Evolutionary conservation across 306 rosid species (phyloP).

Genomic region (Acacia crassicarpa): DNA sequence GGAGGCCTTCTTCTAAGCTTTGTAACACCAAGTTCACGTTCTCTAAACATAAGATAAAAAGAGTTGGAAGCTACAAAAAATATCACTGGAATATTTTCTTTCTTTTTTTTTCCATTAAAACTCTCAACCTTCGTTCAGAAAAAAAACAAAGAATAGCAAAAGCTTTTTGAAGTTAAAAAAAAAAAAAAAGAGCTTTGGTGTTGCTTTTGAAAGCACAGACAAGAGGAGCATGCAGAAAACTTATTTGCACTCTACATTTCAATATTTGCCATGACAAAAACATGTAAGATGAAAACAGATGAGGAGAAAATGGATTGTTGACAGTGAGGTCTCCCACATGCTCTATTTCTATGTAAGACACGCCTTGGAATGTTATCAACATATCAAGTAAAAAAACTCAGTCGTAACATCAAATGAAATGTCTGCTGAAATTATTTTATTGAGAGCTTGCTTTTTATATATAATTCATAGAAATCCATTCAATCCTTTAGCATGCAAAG

Average conservation of each 20-base stretch:
- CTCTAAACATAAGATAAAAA: slow-evolving; percentile 48
- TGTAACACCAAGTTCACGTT: slow-evolving; percentile 53
- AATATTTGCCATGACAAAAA: neutral
- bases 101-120: neutral
- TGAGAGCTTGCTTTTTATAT: neutral
- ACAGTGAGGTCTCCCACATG: neutral
- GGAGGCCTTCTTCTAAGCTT: slow-evolving; percentile 57
- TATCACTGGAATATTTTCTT: slow-evolving; percentile 9
- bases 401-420: neutral
- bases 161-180: neutral
- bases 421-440: neutral
- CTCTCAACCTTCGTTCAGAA: neutral
- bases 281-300: neutral
- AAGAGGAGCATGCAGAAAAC: neutral
- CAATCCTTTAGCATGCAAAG: neutral
- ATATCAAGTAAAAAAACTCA: neutral
- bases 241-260: neutral
- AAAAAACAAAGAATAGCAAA: neutral
- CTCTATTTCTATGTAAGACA: neutral
- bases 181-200: neutral
- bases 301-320: neutral
- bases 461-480: neutral
- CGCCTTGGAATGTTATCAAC: neutral
- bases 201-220: neutral
- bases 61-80: slow-evolving; percentile 21